Conservation (phyloP, 768 basidiomycete genomes). For the Termitomyces sp. region DNA sequence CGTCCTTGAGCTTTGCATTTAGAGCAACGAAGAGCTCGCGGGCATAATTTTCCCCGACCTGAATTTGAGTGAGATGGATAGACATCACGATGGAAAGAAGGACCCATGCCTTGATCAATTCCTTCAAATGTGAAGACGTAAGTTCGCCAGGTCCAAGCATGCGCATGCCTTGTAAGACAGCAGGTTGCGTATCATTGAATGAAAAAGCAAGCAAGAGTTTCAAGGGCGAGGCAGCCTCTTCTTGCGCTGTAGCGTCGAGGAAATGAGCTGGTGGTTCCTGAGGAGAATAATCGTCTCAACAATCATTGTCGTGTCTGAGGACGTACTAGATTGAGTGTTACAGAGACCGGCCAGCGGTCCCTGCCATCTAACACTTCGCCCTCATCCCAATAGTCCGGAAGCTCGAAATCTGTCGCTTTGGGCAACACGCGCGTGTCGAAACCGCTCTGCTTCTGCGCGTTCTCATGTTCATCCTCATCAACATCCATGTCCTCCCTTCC, state of each 20-base stretch:
- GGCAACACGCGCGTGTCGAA: constrained; percentile 53
- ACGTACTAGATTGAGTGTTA: constrained; percentile 77
- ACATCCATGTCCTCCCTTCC: constrained; percentile 51
- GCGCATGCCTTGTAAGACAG: constrained; percentile 59
- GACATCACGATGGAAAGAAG: neutral
- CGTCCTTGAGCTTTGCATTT: constrained; percentile 62
- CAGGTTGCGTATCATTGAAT: constrained; percentile 36
- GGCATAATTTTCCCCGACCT: constrained; percentile 72
- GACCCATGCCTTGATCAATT: constrained; percentile 49
- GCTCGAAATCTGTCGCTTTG: constrained; percentile 75
- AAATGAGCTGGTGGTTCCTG: constrained; percentile 61
- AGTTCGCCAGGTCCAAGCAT: constrained; percentile 63
- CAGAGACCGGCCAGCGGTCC: constrained; percentile 69
- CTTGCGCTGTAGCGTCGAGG: constrained; percentile 69
- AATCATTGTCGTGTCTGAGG: neutral
- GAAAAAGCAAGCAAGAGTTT: constrained; percentile 64
- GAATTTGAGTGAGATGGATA: neutral
- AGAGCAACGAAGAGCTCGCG: constrained; percentile 51
- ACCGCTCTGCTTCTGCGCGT: constrained; percentile 34
- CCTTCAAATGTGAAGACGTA: constrained; percentile 40
- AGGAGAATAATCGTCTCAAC: neutral
- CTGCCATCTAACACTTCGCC: constrained; percentile 63
- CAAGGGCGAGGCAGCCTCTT: constrained; percentile 65
- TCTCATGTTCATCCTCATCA: constrained; percentile 31
- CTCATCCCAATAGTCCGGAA: constrained; percentile 86